phyloP scores from a whole-genome alignment of 1,139 yeast genomes.

The Geotrichum cucujoidarum region DNA sequence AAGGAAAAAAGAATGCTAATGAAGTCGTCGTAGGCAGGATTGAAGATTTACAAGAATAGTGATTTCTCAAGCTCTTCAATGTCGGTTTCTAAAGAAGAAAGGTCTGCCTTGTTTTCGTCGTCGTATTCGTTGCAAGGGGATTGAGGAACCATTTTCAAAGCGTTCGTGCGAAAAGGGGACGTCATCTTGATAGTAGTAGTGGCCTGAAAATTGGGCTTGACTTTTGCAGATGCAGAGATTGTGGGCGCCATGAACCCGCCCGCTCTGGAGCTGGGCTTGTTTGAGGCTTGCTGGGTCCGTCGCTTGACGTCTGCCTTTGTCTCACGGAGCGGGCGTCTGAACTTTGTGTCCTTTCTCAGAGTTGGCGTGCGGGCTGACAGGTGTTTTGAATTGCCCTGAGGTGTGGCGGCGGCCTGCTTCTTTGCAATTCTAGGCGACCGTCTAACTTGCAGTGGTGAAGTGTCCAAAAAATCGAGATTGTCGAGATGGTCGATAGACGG shows the following conservation, averaged over 20 bases:
- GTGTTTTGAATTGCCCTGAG: constrained; percentile 1
- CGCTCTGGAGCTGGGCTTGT: neutral
- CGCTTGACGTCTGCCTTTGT: neutral
- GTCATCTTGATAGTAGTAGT: neutral
- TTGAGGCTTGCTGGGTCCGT: neutral
- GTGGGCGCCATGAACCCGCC: constrained; percentile 15
- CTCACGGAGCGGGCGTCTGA: neutral
- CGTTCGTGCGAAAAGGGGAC: neutral
- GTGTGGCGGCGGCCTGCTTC: neutral
- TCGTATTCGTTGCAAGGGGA: constrained; percentile 10
- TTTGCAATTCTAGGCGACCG: constrained; percentile 1
- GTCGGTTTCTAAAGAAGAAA: constrained; percentile 9
- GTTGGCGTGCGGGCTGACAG: constrained; percentile 8
- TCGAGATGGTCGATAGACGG: constrained; percentile 13
- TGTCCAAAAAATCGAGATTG: constrained; percentile 4
- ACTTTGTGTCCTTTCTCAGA: constrained; percentile 1
- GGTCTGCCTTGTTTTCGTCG: constrained; percentile 12
- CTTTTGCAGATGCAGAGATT: constrained; percentile 17
- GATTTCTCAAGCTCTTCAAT: constrained; percentile 16
- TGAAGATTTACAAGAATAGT: neutral
- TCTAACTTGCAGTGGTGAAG: constrained; percentile 2
- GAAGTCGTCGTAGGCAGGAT: neutral
- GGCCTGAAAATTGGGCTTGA: neutral
- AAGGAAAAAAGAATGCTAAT: neutral
- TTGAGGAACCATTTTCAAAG: neutral